Base-by-base conservation (phyloP, 1,284 basidiomycete species). In the Schizophyllum amplum region DNA sequence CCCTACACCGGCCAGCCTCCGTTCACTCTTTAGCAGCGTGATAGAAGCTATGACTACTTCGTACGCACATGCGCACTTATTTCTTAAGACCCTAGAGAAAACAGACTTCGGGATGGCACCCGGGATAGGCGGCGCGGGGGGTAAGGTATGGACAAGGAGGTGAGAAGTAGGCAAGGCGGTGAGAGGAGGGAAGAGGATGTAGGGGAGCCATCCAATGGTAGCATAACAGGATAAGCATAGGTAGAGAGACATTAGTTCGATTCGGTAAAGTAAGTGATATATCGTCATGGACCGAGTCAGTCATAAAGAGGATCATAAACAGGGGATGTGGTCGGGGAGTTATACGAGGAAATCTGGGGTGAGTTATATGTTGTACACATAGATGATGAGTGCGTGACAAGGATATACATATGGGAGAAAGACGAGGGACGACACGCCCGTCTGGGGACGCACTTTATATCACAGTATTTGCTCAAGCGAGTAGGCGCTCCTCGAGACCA, bases 401-500 rank as follows among this genome's bases (percentile, higher is more conserved):
- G 17, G 33, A 42, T n/a, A 42, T 42, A 42, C 33, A 42, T 42
- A 42, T 3, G 33, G 27, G 33, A 17, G 17, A 13, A 17, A 42
- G 17, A 17, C 33, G 33, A 42, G 33, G 7, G 33, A 42, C 33
- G 33, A 42, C 11, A 42, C 6, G 11, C 17, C 33, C 33, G 11
- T 42, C 17, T 42, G 7, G 33, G 13, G 7, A 42, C 33, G 33
- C 33, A 42, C 33, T 42, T 13, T 42, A 42, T 42, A 9, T 13
- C 33, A 42, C 33, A 42, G 33, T 17, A 17, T 13, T 17, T 9
- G 33, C 17, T 42, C 33, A 42, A 4, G 21, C 48, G 24, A 50
- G 48, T 9, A 93, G 68, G 51, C 90, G 73, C 72, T 92, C 90
- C 69, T 90, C 91, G 49, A 93, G 68, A 0, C 91, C 91, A 59